Evolutionary conservation across 208 protist genomes (phyloP).

Genomic region (Leishmania gerbilli): DNA sequence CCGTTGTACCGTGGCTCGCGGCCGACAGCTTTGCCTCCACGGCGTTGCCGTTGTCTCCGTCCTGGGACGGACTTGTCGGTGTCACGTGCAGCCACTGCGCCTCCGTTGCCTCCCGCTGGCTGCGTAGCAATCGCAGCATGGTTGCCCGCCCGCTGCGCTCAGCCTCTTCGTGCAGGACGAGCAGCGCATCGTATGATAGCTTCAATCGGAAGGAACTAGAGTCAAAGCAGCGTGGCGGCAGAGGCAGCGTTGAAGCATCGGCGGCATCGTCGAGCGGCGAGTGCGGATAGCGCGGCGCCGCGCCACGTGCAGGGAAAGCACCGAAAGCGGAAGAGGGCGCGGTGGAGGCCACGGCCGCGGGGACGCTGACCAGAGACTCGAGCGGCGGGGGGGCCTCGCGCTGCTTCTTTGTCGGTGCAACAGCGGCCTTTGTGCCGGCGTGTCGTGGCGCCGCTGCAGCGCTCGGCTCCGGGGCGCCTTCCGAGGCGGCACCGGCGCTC

Average conservation of each 20-base stretch:
- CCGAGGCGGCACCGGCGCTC: not conserved
- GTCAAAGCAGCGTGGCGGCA: slow-evolving; percentile 55
- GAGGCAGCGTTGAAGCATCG: slow-evolving; percentile 10
- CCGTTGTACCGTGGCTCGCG: not conserved
- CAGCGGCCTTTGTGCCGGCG: no score
- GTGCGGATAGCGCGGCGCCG: not conserved
- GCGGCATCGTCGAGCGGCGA: not conserved
- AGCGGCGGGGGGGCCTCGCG: not conserved
- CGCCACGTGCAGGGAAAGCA: not conserved
- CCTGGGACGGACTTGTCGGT: not conserved
- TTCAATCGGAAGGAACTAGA: slow-evolving; percentile 64
- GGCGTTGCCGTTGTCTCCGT: not conserved
- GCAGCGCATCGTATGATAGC: slow-evolving; percentile 56
- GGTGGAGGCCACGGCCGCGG: not conserved
- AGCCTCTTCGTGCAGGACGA: slow-evolving; percentile 37
- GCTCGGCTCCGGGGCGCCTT: no score
- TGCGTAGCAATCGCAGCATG: slow-evolving; percentile 18
- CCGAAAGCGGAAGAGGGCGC: not conserved
- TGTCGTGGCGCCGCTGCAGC: not conserved
- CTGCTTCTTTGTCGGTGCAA: not conserved
- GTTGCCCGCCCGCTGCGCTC: slow-evolving; percentile 24
- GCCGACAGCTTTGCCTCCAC: not conserved
- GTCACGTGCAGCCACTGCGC: slow-evolving; percentile 14
- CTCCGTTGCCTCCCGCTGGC: slow-evolving; percentile 18
- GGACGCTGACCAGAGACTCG: not conserved